Base-by-base conservation (phyloP, 768 basidiomycete genomes). In the Termitomyces eurrhizus region DNA sequence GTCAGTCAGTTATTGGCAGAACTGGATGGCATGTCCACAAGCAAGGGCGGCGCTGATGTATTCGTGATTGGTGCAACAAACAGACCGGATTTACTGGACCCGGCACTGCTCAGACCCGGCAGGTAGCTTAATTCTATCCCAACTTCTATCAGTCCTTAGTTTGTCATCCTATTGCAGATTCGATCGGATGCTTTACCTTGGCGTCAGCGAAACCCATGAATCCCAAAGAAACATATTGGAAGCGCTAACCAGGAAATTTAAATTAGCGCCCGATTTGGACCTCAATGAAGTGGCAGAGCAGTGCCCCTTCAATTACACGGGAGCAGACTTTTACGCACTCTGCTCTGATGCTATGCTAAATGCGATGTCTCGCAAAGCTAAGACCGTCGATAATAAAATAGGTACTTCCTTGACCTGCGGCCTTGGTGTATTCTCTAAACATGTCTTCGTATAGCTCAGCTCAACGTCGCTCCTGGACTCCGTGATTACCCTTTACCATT, bases 41-140 rank as follows among this genome's bases (percentile, higher is more conserved):
- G 87, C 3, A 75, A 78, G 33, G 75, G 75, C n/a, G 82, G 82
- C 0, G 77, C 82, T 18, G 87, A 92, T 66, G 89, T 97, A 0
- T 97, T 95, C 72, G 95, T 98, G 14, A 92, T 98, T 71, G 95
- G 94, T 5, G 95, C 95, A 16, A 98, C 95, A 14, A 98, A 98
- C 71, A 81, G 95, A 13, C 95, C 95, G 0, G 95, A 98, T 71
- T 72, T 98, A 37, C 74, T 98, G 56, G 95, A 98, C 74, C 83
- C 94, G 33, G 95, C 95, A 0, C 73, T 98, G 36, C 77, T 98
- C 26, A 82, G 95, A 60, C 95, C 95, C 42, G 94, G 95, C 68
- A 77, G 93, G 92, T 88, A 7, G 18, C 12, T 35, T 18, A 44
- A 37, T 35, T 2, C 42, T 14, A 41, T 42, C 11, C 44, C 36